Conservation (phyloP, 257 asterid genomes). For the Gynochthodes officinalis region DNA sequence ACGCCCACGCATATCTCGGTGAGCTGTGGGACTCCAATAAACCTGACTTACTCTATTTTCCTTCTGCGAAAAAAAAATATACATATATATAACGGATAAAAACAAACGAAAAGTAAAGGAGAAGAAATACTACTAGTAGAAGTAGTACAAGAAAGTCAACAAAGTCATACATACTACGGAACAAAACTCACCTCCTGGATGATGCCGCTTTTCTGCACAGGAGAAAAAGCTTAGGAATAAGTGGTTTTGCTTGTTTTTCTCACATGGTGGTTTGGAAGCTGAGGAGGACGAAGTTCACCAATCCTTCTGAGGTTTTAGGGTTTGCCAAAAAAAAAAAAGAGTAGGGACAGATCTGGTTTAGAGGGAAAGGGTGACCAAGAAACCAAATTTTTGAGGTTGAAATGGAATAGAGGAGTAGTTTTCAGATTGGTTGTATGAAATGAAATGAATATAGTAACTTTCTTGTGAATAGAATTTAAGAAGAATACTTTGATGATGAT, state of each 20-base stretch:
- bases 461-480: conserved; percentile 82
- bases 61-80: background rate
- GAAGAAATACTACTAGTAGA: background rate
- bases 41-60: background rate
- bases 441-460: conserved; percentile 21
- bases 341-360: conserved; percentile 41
- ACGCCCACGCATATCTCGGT: conserved; percentile 23
- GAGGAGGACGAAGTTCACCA: background rate
- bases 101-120: background rate
- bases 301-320: conserved; percentile 16
- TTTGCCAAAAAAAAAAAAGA: conserved; percentile 9
- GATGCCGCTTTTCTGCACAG: background rate
- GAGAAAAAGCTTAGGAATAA: background rate
- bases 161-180: background rate
- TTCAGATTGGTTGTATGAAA: conserved; percentile 14
- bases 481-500: conserved; percentile 28
- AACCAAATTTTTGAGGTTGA: conserved; percentile 10
- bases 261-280: background rate
- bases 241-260: background rate
- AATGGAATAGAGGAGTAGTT: conserved; percentile 12
- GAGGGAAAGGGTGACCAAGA: conserved; percentile 9
- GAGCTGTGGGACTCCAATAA: conserved; percentile 2
- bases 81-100: background rate
- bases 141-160: conserved; percentile 1
- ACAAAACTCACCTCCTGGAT: conserved; percentile 10